Evolutionary conservation across 2,329 filamentous ascomycete species (phyloP).

Genomic region (Emericellopsis cladophorae): DNA sequence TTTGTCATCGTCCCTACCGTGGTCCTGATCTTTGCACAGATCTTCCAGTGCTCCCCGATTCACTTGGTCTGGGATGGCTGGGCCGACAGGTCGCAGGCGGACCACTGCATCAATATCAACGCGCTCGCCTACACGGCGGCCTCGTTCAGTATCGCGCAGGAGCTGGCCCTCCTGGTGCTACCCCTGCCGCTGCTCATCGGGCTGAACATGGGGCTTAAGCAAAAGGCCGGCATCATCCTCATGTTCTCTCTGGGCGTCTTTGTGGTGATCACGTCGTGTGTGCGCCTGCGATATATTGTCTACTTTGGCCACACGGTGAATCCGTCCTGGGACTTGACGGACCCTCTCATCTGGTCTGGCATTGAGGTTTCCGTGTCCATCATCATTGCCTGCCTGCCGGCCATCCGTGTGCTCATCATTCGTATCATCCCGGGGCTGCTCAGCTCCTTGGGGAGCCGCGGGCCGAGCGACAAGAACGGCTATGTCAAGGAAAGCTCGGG

Average conservation of each 20-base stretch:
- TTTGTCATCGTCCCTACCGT: slow-evolving; percentile 20
- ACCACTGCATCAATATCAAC: slow-evolving; percentile 9
- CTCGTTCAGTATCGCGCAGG: slow-evolving; percentile 31
- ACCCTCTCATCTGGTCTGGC: slow-evolving; percentile 28
- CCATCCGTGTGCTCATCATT: slow-evolving; percentile 17
- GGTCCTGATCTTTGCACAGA: slow-evolving; percentile 20
- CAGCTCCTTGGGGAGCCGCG: neutral
- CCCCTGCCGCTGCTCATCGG: slow-evolving; percentile 25
- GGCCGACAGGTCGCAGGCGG: slow-evolving; percentile 2
- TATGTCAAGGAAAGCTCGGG: slow-evolving; percentile 2
- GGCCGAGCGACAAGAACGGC: neutral
- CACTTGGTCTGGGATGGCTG: slow-evolving; percentile 19
- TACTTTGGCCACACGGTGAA: slow-evolving; percentile 19
- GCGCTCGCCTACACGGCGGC: slow-evolving; percentile 27
- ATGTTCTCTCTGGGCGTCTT: slow-evolving; percentile 32
- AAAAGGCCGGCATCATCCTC: slow-evolving; percentile 26
- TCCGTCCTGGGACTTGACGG: slow-evolving; percentile 27
- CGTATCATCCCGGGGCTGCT: slow-evolving; percentile 1
- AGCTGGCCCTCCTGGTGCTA: slow-evolving; percentile 28
- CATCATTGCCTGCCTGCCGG: slow-evolving; percentile 26
- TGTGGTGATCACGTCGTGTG: slow-evolving; percentile 20
- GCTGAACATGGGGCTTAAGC: slow-evolving; percentile 24
- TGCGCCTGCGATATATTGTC: slow-evolving; percentile 20
- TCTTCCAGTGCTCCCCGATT: slow-evolving; percentile 27
- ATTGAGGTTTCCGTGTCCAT: slow-evolving; percentile 28